Conservation (phyloP, 768 basidiomycete genomes). For the Lactifluus subvellereus region DNA sequence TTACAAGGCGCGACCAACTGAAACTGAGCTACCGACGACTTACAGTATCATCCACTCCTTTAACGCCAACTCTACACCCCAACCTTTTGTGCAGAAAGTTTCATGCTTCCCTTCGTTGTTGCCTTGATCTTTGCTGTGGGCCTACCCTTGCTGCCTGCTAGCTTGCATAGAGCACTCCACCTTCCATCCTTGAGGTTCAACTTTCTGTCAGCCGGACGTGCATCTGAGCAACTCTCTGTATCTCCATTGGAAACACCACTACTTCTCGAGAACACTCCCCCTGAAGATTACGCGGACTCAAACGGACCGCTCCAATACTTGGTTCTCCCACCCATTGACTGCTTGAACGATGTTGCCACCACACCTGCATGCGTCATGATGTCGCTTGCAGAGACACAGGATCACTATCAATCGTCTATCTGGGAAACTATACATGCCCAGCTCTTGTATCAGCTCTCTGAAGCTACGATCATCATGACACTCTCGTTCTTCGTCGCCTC, state of each 20-base stretch:
- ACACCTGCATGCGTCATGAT: not conserved
- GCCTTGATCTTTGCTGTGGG: slow-evolving; percentile 17
- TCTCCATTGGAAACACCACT: not conserved
- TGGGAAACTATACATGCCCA: slow-evolving; percentile 3
- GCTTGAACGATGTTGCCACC: not conserved
- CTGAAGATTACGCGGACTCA: not conserved
- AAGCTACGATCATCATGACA: slow-evolving; percentile 11
- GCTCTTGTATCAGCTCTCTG: slow-evolving; percentile 11
- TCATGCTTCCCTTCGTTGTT: slow-evolving; percentile 18
- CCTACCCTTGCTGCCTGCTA: slow-evolving; percentile 16
- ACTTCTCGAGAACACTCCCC: not conserved
- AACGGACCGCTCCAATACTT: not conserved
- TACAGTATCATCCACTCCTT: not conserved
- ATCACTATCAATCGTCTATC: slow-evolving; percentile 2
- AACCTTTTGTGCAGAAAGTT: not conserved
- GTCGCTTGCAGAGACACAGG: slow-evolving; percentile 1
- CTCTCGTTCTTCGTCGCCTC: slow-evolving; percentile 12
- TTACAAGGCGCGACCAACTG: too few species aligned
- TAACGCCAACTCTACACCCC: not conserved
- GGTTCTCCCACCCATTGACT: not conserved
- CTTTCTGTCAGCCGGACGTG: slow-evolving; percentile 1
- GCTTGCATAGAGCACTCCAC: slow-evolving; percentile 9
- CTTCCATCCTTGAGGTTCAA: slow-evolving; percentile 13
- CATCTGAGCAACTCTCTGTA: not conserved
- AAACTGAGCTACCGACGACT: not conserved